These are phyloP conservation scores for Sclerotinia borealis DNA, from an alignment of 2,329 filamentous ascomycete species.

Conservation along the genomic window DNA sequence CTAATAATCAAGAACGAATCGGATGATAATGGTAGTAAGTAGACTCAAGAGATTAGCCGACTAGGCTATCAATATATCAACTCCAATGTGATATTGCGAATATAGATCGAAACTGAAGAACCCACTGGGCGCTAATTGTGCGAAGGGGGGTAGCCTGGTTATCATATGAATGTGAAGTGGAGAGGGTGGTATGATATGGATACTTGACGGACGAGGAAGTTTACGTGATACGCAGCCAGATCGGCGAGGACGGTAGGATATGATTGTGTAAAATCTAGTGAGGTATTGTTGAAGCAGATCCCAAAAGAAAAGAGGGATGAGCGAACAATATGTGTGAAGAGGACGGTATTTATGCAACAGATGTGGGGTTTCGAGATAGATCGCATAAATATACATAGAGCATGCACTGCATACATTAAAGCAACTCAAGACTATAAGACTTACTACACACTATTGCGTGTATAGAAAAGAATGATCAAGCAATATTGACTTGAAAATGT, in stretches of 20 bases:
- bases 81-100: no score
- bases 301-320: background rate
- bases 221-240: background rate
- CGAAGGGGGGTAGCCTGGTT: background rate
- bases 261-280: background rate
- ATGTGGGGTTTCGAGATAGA: accelerated
- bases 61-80: background rate
- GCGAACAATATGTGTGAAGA: background rate
- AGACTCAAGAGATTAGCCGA: background rate
- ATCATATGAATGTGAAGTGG: background rate
- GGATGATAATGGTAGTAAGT: no score
- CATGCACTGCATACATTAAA: background rate
- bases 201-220: background rate
- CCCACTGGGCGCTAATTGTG: background rate
- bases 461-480: background rate
- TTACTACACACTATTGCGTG: no score
- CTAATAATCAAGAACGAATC: background rate
- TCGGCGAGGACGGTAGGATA: background rate
- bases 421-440: background rate
- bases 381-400: background rate
- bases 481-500: background rate
- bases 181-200: background rate
- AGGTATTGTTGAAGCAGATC: background rate
- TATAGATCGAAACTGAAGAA: background rate
- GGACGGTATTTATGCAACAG: background rate